Conservation (phyloP, 2,329 filamentous ascomycete genomes). For the Neoarthrinium moseri region DNA sequence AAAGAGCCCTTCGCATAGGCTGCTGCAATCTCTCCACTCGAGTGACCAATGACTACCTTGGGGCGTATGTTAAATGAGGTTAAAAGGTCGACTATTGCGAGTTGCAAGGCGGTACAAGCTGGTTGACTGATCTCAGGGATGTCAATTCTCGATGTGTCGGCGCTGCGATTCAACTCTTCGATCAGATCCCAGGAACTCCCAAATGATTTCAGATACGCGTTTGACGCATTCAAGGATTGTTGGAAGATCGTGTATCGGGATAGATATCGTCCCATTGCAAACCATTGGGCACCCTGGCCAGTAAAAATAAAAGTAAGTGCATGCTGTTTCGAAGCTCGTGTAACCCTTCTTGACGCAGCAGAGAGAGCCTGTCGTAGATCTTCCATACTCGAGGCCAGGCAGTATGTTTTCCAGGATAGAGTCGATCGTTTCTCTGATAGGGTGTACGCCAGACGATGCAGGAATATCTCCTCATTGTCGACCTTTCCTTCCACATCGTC, state of each 20-base stretch:
- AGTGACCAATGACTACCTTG: slow-evolving; percentile 20
- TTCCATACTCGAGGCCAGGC: not conserved
- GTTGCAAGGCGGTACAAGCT: not conserved
- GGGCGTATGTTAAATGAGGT: slow-evolving; percentile 13
- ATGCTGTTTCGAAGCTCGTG: not conserved
- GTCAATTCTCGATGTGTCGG: not conserved
- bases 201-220: not conserved
- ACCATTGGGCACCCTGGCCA: slow-evolving; percentile 16
- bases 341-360: not conserved
- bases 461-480: not conserved
- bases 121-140: not conserved
- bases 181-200: not conserved
- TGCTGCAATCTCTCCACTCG: slow-evolving; percentile 30
- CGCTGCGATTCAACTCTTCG: not conserved
- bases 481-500: not conserved
- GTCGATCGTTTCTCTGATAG: not conserved
- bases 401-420: not conserved
- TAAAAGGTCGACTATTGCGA: slow-evolving; percentile 3
- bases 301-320: slow-evolving; percentile 11
- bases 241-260: slow-evolving; percentile 3
- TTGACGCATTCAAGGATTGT: not conserved
- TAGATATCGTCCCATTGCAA: slow-evolving; percentile 10
- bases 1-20: slow-evolving; percentile 32
- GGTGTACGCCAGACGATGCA: not conserved
- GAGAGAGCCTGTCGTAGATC: not conserved